A percentile compares a stretch with the other conserved stretches of the same genome.
phyloP scores from a whole-genome alignment of 73 alveolate species.

The Uronychia setigera region DNA sequence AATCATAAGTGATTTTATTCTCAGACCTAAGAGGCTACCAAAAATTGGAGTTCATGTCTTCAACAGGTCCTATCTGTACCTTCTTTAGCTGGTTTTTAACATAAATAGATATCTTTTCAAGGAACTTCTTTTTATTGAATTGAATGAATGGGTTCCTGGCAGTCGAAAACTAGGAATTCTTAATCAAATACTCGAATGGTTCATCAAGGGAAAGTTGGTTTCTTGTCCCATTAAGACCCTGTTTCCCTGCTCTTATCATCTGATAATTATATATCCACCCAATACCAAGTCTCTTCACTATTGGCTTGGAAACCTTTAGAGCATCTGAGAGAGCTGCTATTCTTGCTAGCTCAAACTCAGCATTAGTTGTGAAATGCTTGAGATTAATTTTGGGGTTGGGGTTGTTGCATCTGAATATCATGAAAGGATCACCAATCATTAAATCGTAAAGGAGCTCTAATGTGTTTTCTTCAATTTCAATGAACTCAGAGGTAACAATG shows the following conservation, averaged over 20 bases:
- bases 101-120: no score
- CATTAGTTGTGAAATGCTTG: background rate
- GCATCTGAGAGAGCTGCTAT: background rate
- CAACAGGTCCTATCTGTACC: no score
- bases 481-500: slow-evolving; percentile 1
- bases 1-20: no score
- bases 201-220: no score
- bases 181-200: no score
- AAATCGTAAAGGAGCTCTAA: slow-evolving; percentile 11
- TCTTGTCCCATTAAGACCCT: no score
- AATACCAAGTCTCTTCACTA: slow-evolving; percentile 7
- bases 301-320: background rate
- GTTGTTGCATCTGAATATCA: slow-evolving; percentile 1
- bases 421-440: slow-evolving; percentile 13
- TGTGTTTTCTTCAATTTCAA: slow-evolving; percentile 5
- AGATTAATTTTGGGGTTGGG: background rate
- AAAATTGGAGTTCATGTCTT: no score
- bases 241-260: background rate
- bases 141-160: no score
- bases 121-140: no score
- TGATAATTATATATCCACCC: slow-evolving; percentile 13
- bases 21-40: no score
- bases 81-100: no score
- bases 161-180: no score
- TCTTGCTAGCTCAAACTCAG: slow-evolving; percentile 19